Base-by-base conservation (phyloP, 768 basidiomycete genomes). In the Leccinum imitatum region DNA sequence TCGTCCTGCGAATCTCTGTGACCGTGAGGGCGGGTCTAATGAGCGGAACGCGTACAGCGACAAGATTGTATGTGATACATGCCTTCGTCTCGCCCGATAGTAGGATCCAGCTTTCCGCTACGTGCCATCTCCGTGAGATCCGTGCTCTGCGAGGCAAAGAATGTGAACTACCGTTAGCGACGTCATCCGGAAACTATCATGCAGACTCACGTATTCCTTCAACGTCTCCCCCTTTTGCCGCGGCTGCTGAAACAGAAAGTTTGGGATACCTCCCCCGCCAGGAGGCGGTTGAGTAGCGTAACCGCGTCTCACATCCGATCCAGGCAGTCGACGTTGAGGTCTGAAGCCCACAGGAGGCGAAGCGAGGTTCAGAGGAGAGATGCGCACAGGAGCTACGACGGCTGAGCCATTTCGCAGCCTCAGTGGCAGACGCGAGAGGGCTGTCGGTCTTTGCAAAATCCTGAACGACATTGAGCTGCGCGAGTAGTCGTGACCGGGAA, bases 1-100 rank as follows among this genome's bases (percentile, higher is more conserved):
- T 89, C 1, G 93, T 95, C 53, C 94, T 79, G 9, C 92, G 83
- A 62, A 96, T 96, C 76, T 96, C 93, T 81, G 68, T 17, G 14
- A 62, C n/a, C 10, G 6, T 4, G 44, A 10, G 19, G 19, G 44
- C 1, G 19, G 2, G 10, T 19, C 44, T 46, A 11, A 33, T 62
- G 31, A 61, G 53, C 27, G 27, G 27, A 7, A 27, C 17, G 6
- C 14, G 23, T 33, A 15, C 27, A 3, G 4, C 4, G 50, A 62
- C 15, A 39, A 19, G 44, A 8, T 50, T 21, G 44, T 44, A 35
- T 27, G 27, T 2, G 7, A 33, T 19, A 57, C 66, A 23, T 62
- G 82, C 90, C 91, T 76, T 93, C 91, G 61, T 93, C 92, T 68
- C 92, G 77, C 3, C 94, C 94, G 72, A 97, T 97, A 6, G 86